Base-by-base conservation (phyloP, 139 green algal genomes). In the Dunaliella sp. region DNA sequence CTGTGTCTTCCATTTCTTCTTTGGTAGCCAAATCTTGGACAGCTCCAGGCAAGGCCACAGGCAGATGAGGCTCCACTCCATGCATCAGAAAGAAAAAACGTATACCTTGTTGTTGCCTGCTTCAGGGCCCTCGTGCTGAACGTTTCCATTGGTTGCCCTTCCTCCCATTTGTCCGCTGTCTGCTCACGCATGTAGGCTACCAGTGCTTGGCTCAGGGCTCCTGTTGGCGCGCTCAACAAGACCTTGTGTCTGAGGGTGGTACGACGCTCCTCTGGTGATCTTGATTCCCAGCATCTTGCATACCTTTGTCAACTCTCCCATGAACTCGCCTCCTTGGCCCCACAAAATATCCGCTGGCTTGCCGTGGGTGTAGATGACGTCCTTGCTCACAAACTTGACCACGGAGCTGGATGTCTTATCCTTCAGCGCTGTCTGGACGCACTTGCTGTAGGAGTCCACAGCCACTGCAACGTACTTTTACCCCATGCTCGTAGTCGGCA, bases 1-100 rank as follows among this genome's bases (percentile, higher is more conserved):
- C 86, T 86, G 81, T 58, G 81, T 82, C 82, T 81, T 65, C 86
- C 86, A 89, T 65, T 16, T 65, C 48, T 16, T 65, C 48, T 16
- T 65, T 65, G 48, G 48, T 65, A 26, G 48, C 48, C 16, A 65
- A 16, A 16, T 65, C 48, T 65, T 65, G 48, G 7, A 16, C 48
- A 65, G 48, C 48, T 65, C 48, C 48, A 65, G 48, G 48, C 48
- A 65, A 26, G 48, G 48, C 48, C 73, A 78, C 28, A 12, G 73
- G 73, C 26, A 78, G 73, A 2, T 78, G 26, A 12, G 73, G 73
- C 28, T 78, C 28, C 28, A 78, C 73, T 32, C 73, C 73, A 33
- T 78, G 30, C 73, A 78, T 78, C 73, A 78, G 73, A 2, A 78
- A 33, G 73, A 78, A 78, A 12, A 22, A n/a, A 22, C 16, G 73